phyloP scores from a whole-genome alignment of 352 stramenopile genomes.

The Phytophthora sojae region DNA sequence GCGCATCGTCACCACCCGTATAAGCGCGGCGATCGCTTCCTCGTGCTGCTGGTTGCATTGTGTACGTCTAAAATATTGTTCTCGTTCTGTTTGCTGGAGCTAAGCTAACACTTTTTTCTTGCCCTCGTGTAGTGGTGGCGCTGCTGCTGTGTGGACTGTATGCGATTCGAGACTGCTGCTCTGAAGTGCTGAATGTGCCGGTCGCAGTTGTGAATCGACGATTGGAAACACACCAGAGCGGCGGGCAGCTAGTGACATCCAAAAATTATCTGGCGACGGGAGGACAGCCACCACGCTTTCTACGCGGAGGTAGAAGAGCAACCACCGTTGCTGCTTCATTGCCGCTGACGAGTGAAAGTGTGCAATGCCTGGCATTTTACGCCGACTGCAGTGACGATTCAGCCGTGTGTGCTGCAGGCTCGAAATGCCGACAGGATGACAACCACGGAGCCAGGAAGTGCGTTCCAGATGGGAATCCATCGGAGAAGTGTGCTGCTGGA shows the following conservation, averaged over 20 bases:
- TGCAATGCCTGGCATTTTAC: slow-evolving; percentile 38
- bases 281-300: neutral
- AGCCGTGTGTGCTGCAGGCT: slow-evolving; percentile 46
- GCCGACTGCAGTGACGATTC: slow-evolving; percentile 26
- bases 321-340: neutral
- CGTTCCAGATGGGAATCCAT: slow-evolving; percentile 15
- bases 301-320: slow-evolving; percentile 24
- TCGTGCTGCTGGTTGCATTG: slow-evolving; percentile 57
- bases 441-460: slow-evolving; percentile 24
- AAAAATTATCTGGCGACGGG: neutral
- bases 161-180: slow-evolving; percentile 54
- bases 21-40: slow-evolving; percentile 52
- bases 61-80: slow-evolving; percentile 40
- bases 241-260: neutral
- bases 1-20: slow-evolving; percentile 66
- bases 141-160: slow-evolving; percentile 54
- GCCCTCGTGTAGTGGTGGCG: slow-evolving; percentile 44
- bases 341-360: neutral
- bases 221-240: slow-evolving; percentile 7
- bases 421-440: slow-evolving; percentile 28
- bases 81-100: neutral
- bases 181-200: slow-evolving; percentile 27
- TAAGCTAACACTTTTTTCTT: slow-evolving; percentile 1
- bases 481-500: slow-evolving; percentile 15
- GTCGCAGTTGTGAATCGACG: slow-evolving; percentile 29